These are phyloP conservation scores for Gyrodon lividus DNA, from an alignment of 768 basidiomycete species.

Conservation along the genomic window DNA sequence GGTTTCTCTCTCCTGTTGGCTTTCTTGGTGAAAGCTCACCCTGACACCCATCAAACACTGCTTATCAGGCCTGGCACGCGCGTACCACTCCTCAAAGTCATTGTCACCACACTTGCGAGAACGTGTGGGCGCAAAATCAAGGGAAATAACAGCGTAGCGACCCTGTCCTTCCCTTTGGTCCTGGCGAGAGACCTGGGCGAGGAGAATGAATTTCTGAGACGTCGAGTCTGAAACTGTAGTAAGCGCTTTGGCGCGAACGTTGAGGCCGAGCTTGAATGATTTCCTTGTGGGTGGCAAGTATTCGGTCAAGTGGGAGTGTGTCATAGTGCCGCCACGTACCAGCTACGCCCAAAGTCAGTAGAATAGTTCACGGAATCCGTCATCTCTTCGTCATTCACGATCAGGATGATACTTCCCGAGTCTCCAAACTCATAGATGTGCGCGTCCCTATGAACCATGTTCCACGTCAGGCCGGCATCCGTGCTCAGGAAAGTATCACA, in stretches of 20 bases:
- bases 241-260: constrained; percentile 70
- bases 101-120: constrained; percentile 61
- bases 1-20: neutral
- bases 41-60: constrained; percentile 95
- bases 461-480: constrained; percentile 88
- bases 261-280: constrained; percentile 65
- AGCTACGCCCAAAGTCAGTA: constrained; percentile 76
- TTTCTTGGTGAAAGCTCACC: constrained; percentile 40
- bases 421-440: constrained; percentile 98
- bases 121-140: constrained; percentile 78
- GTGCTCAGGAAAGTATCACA: constrained; percentile 92
- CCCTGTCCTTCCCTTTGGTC: constrained; percentile 54
- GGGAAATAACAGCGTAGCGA: constrained; percentile 67
- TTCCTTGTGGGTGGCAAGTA: constrained; percentile 47
- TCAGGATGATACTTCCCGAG: constrained; percentile 73
- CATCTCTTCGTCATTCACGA: constrained; percentile 81
- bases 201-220: constrained; percentile 90
- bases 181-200: constrained; percentile 69
- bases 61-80: constrained; percentile 54
- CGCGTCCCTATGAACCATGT: constrained; percentile 68
- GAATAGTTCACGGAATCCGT: constrained; percentile 75
- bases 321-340: constrained; percentile 51
- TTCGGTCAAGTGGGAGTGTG: neutral
- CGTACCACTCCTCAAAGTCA: constrained; percentile 92
- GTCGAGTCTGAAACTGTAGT: constrained; percentile 93